These are phyloP conservation scores for Balamuthia mandrillaris DNA, from an alignment of 208 protist genomes.

Conservation along the genomic window DNA sequence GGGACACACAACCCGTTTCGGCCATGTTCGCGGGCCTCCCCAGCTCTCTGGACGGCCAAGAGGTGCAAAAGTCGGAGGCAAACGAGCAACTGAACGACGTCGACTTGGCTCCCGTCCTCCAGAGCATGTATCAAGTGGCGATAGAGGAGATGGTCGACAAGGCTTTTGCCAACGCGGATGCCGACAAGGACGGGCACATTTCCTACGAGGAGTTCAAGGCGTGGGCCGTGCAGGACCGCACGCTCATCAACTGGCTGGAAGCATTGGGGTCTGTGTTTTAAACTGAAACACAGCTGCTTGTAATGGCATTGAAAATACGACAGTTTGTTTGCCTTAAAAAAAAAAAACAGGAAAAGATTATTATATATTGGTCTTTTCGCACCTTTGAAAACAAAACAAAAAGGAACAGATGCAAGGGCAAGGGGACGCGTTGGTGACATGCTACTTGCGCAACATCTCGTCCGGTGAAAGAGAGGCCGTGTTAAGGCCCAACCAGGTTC, in stretches of 20 bases:
- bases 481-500: no score
- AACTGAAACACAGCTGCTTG: no score
- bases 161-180: constrained; percentile 23
- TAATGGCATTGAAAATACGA: no score
- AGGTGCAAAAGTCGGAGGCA: neutral
- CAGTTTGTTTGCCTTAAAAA: no score
- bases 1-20: constrained; percentile 47
- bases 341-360: no score
- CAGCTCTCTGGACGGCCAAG: neutral
- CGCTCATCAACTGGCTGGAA: constrained; percentile 24
- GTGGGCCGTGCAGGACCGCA: constrained; percentile 29
- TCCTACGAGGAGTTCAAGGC: constrained; percentile 31
- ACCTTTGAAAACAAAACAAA: no score
- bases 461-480: no score
- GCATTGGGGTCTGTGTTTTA: constrained; percentile 26
- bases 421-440: no score
- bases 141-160: constrained; percentile 40
- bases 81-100: neutral
- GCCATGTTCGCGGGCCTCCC: constrained; percentile 33
- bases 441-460: no score
- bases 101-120: constrained; percentile 17
- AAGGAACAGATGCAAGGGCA: no score
- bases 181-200: constrained; percentile 24
- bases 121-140: constrained; percentile 36
- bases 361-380: no score